Evolutionary conservation across 179 eudicot genomes (phyloP).

Genomic region (Patellifolia procumbens): DNA sequence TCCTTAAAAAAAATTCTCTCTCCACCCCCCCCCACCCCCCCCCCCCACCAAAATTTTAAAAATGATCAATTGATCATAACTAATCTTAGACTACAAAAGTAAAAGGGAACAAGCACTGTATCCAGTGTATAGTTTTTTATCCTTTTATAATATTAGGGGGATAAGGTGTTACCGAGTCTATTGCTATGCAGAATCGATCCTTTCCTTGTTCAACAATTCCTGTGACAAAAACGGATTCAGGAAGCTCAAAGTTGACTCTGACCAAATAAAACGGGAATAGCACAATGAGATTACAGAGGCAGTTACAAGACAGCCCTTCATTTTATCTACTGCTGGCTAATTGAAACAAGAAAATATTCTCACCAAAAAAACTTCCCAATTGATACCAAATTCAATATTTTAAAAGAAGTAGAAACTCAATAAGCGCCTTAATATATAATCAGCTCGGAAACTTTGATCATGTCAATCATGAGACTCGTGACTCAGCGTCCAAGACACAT

Average conservation of each 20-base stretch:
- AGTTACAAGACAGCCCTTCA: neutral
- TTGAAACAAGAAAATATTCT: no score
- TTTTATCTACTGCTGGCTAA: neutral
- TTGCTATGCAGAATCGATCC: conserved; percentile 65
- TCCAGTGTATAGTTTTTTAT: neutral
- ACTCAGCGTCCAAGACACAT: neutral
- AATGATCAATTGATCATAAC: neutral
- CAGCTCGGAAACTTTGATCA: neutral
- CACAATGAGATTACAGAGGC: neutral
- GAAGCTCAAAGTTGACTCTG: neutral
- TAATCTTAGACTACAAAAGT: neutral
- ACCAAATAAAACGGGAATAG: neutral
- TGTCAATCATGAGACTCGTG: neutral
- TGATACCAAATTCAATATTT: no score
- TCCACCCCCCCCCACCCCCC: neutral
- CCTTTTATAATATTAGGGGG: neutral
- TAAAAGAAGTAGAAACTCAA: neutral
- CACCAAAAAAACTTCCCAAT: neutral
- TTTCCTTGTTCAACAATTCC: conserved; percentile 67
- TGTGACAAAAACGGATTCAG: conserved; percentile 30
- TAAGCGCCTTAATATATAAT: neutral
- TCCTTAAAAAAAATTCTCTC: neutral
- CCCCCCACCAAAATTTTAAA: neutral
- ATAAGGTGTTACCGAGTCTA: conserved; percentile 72
- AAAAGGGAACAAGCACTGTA: neutral